Base-by-base conservation (phyloP, 2,329 filamentous ascomycete species). In the Tothia fuscella region DNA sequence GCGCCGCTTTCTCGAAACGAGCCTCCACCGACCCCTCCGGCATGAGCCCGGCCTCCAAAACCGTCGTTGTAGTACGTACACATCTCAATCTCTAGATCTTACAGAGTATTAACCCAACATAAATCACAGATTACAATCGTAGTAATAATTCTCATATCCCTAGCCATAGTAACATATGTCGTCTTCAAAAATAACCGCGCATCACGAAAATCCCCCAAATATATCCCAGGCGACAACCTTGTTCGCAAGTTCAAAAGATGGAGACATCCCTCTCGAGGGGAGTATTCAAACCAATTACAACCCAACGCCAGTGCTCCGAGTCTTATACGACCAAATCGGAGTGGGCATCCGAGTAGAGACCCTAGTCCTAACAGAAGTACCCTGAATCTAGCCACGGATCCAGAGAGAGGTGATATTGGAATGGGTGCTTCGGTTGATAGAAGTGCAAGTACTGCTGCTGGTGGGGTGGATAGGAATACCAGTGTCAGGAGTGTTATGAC, bases 401-500 rank as follows among this genome's bases (percentile, higher is more conserved):
- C 28, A 13, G 41, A 44, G 28, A 20, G 35, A 30, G 36, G 36
- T 12, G 28, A 26, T 22, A 14, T 39, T 7, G 35, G 25, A 42
- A 19, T 31, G 42, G 29, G 31, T 14, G 33, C 29, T 5, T 21
- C 32, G 22, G 16, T 25, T 33, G n/a, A n/a, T n/a, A n/a, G n/a
- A n/a, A n/a, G n/a, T n/a, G 16, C 32, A 16, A 43, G 29, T 37
- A 38, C 24, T 10, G 38, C 24, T 6, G 62, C 57, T 1, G 53
- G 49, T 19, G 65, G 63, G 3, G 76, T 94, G 10, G 83, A 89
- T 56, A 76, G 89, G 24, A 82, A 89, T 52, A 87, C 84, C 1
- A 93, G 85, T 6, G 71, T 96, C 34, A 80, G 89, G 42, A 93
- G 86, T n/a, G 78, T 96, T 43, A 91, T 95, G 73, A 96, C 91